Base-by-base conservation (phyloP, 1,284 basidiomycete species). In the Leccinum griseonigrum region DNA sequence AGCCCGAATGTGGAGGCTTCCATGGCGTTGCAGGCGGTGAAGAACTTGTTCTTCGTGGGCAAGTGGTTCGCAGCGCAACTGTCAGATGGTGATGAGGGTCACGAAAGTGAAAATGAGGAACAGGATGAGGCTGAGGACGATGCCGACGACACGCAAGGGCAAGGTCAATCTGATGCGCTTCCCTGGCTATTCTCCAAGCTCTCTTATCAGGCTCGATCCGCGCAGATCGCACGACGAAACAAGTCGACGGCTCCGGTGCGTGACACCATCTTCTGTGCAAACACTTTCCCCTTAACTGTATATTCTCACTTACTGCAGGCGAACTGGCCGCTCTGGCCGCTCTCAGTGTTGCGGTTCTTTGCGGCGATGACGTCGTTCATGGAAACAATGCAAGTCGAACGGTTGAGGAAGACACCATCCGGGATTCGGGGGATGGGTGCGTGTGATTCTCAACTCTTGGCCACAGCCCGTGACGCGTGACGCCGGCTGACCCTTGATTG, bases 121-220 rank as follows among this genome's bases (percentile, higher is more conserved):
- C 71, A 70, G 6, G 67, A 63, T 16, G 36, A 38, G 14, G 32
- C 4, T 5, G 57, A 22, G 1, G 66, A 74, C 70, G 71, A 66
- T 1, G 61, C 14, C 66, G 68, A n/a, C 71, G 69, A 18, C 63
- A 51, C 14, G 28, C 26, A 51, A 28, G 28, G 16, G 50, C 26
- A 51, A 67, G 55, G 73, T 64, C 66, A 70, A n/a, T 73, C 74
- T 7, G 86, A 91, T 67, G 90, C 89, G 0, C 79, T 98, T 1
- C 85, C 92, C 0, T 98, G 96, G 95, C 77, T 98, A 48, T 98
- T 98, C 80, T 95, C 94, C 18, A 92, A 92, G 67, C 79, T 98
- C 51, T 98, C 96, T 0, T 97, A 93, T 77, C 90, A 97, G 72
- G 86, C 91, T 14, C 84, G 86, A 18, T 89, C 88, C 7, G 87